Evolutionary conservation across 1,139 yeast species (phyloP).

Genomic region (Keqinozyma sinolaborantium): DNA sequence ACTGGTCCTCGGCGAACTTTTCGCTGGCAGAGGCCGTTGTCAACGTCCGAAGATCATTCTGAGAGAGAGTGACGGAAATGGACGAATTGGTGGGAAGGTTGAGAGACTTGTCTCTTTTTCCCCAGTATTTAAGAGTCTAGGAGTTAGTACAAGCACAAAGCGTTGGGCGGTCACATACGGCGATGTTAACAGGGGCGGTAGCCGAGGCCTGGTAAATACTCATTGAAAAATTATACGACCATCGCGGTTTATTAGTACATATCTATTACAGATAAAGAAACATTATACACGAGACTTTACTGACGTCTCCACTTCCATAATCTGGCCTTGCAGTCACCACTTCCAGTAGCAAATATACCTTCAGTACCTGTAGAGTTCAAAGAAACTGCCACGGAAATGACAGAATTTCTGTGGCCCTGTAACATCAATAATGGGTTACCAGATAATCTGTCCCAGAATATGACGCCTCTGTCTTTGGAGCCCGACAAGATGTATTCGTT

Average conservation of each 20-base stretch:
- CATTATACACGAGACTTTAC: not conserved
- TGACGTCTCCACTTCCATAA: slow-evolving; percentile 74
- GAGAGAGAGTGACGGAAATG: slow-evolving; percentile 89
- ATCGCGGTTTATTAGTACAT: not conserved
- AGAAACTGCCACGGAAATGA: slow-evolving; percentile 89
- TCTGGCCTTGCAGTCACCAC: slow-evolving; percentile 97
- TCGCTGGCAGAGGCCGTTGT: slow-evolving; percentile 79
- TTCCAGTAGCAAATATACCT: slow-evolving; percentile 90
- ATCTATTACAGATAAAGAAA: not conserved
- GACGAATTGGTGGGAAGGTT: slow-evolving; percentile 95
- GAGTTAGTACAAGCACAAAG: slow-evolving; percentile 16
- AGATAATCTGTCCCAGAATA: slow-evolving; percentile 91
- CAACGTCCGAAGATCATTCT: slow-evolving; percentile 82
- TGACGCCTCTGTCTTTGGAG: slow-evolving; percentile 94
- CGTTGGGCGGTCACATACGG: slow-evolving; percentile 47
- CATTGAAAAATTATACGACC: slow-evolving; percentile 20
- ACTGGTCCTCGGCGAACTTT: slow-evolving; percentile 56
- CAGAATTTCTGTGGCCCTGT: slow-evolving; percentile 96
- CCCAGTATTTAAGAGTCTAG: slow-evolving; percentile 95
- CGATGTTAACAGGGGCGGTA: slow-evolving; percentile 97
- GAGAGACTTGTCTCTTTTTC: slow-evolving; percentile 83
- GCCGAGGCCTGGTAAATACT: slow-evolving; percentile 68
- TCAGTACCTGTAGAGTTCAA: slow-evolving; percentile 69
- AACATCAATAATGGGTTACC: slow-evolving; percentile 94
- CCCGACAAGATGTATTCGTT: slow-evolving; percentile 91